These are phyloP conservation scores for Gracilaria caudata DNA, from an alignment of 23 red algal genomes.

Conservation along the genomic window DNA sequence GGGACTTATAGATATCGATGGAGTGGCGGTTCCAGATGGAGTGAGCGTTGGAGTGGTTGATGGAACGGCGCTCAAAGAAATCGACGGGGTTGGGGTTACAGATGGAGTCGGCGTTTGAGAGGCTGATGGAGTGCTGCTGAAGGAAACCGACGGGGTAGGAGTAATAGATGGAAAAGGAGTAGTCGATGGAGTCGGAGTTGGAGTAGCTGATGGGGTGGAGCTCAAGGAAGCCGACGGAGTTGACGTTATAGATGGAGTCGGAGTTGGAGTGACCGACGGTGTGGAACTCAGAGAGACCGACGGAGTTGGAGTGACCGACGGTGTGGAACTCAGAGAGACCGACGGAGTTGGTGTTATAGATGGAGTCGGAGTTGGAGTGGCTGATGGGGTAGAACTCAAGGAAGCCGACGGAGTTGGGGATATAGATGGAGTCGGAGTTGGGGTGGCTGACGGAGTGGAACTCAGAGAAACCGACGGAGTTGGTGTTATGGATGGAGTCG, in stretches of 20 bases:
- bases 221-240: background rate
- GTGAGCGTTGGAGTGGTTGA: conserved; percentile 4
- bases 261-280: no score
- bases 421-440: conserved; percentile 4
- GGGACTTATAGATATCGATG: background rate
- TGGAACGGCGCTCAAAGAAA: background rate
- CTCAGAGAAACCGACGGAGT: background rate
- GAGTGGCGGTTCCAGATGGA: background rate
- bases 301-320: background rate
- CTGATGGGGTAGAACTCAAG: background rate
- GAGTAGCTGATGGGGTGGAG: background rate
- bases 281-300: no score
- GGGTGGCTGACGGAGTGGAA: background rate
- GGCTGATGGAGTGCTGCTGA: background rate
- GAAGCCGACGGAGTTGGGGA: conserved; percentile 1
- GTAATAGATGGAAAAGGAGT: background rate
- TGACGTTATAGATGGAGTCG: background rate
- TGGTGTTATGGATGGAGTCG: background rate
- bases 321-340: background rate
- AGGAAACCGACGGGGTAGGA: background rate
- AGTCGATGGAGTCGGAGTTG: background rate
- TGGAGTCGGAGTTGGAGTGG: conserved; percentile 2
- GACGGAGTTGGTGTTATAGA: background rate
- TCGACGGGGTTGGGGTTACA: background rate
- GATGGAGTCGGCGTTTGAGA: background rate